Evolutionary conservation across 2,329 filamentous ascomycete species (phyloP).

Genomic region (Ophiostoma piceae): DNA sequence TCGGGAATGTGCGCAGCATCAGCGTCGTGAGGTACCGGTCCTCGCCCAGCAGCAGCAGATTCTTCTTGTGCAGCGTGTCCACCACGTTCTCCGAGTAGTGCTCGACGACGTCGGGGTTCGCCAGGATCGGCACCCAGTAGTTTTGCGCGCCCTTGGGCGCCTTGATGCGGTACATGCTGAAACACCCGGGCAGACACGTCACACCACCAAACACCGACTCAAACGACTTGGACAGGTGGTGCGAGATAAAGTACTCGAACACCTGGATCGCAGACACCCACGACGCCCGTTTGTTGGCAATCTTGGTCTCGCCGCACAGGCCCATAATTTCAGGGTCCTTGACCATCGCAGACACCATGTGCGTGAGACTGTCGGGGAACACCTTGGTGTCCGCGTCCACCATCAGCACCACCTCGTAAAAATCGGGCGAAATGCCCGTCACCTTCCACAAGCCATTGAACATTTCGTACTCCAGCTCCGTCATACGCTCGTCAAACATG

Average conservation of each 20-base stretch:
- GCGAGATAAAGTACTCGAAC: constrained; percentile 99
- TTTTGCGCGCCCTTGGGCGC: constrained; percentile 96
- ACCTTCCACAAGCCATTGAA: constrained; percentile 99
- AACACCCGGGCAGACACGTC: constrained; percentile 95
- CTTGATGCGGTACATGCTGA: constrained; percentile 99
- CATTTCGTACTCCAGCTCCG: constrained; percentile 98
- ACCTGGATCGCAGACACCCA: constrained; percentile 99
- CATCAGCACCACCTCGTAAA: constrained; percentile 97
- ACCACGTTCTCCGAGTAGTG: constrained; percentile 99
- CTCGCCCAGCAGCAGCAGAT: constrained; percentile 82
- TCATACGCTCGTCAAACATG: constrained; percentile 99
- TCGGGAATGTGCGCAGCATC: constrained; percentile 98
- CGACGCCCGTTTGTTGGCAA: constrained; percentile 90
- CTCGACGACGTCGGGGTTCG: constrained; percentile 96
- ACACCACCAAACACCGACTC: constrained; percentile 99
- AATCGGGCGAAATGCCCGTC: constrained; percentile 95
- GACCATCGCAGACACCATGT: constrained; percentile 99
- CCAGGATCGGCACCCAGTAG: constrained; percentile 98
- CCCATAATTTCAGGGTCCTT: constrained; percentile 99
- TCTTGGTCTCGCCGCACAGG: constrained; percentile 97
- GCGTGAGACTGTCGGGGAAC: constrained; percentile 94
- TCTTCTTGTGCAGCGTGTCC: constrained; percentile 97
- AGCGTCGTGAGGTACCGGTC: constrained; percentile 94
- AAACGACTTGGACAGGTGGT: constrained; percentile 94
- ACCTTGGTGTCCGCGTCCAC: constrained; percentile 99